Evolutionary conservation across 2,329 filamentous ascomycete species (phyloP).

Genomic region (Colletotrichum acutatum): DNA sequence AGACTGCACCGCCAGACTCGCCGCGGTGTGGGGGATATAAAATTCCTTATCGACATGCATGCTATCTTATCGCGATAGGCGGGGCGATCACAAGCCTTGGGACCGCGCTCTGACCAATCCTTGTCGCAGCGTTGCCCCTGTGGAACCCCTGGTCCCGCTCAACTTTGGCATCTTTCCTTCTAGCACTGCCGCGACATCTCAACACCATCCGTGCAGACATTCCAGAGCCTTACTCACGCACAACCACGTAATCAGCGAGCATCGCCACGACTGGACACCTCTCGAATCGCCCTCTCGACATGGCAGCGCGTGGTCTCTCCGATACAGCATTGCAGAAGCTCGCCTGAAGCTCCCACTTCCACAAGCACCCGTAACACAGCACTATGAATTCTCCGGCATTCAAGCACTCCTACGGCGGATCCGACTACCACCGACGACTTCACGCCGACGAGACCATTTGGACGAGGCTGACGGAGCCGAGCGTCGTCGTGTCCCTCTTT

Average conservation of each 20-base stretch:
- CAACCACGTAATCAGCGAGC: conserved; percentile 24
- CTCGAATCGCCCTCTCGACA: conserved; percentile 20
- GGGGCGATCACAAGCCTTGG: conserved; percentile 20
- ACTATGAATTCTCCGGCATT: conserved; percentile 35
- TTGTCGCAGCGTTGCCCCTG: conserved; percentile 22
- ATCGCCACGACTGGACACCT: conserved; percentile 16
- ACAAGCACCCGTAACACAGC: background rate
- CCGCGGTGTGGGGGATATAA: conserved; percentile 26
- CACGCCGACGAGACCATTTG: conserved; percentile 35
- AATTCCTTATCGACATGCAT: conserved; percentile 35
- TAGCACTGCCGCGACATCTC: conserved; percentile 4
- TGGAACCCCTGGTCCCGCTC: conserved; percentile 32
- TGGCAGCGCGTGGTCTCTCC: conserved; percentile 24
- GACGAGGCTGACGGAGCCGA: conserved; percentile 48
- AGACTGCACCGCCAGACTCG: background rate
- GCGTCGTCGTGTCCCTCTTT: conserved; percentile 47
- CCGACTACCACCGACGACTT: conserved; percentile 28
- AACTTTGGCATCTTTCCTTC: conserved; percentile 1
- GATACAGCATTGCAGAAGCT: conserved; percentile 21
- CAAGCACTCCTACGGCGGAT: conserved; percentile 29
- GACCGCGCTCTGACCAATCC: conserved; percentile 21
- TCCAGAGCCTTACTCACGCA: conserved; percentile 16
- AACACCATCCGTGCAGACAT: conserved; percentile 19
- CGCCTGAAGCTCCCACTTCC: conserved; percentile 25
- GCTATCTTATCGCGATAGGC: conserved; percentile 31